These are phyloP conservation scores for Cystobasidiaceae sp. DNA, from an alignment of 1,284 basidiomycete genomes.

Conservation along the genomic window DNA sequence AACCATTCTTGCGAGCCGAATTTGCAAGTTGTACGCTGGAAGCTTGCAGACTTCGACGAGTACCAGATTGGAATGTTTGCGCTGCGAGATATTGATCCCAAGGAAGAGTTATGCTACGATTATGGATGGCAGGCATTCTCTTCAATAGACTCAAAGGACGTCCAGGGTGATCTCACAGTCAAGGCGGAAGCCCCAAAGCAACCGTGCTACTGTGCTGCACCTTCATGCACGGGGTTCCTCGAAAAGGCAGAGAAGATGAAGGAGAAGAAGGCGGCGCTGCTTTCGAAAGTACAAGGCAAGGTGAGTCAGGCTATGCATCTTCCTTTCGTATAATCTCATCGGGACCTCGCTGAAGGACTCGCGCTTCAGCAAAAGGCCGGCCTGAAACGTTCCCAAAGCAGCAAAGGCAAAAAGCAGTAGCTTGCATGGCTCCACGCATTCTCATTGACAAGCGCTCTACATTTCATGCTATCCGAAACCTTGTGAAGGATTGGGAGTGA, in stretches of 20 bases:
- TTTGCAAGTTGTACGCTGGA: conserved; percentile 48
- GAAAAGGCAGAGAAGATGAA: conserved; percentile 20
- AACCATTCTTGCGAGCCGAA: conserved; percentile 49
- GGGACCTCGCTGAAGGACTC: not conserved
- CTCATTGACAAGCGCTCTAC: no score
- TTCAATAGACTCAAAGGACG: conserved; percentile 22
- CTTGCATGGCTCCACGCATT: no score
- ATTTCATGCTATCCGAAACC: no score
- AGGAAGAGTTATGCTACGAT: conserved; percentile 48
- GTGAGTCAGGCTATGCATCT: not conserved
- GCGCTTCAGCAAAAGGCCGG: not conserved
- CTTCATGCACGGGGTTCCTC: conserved; percentile 21
- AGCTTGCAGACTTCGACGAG: conserved; percentile 48
- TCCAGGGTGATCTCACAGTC: not conserved
- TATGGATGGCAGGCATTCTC: conserved; percentile 41
- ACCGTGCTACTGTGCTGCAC: conserved; percentile 20
- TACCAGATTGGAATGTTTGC: conserved; percentile 48
- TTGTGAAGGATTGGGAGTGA: no score
- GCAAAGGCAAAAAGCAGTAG: not conserved
- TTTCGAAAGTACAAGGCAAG: conserved; percentile 1
- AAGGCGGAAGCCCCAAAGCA: conserved; percentile 8
- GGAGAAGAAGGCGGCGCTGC: conserved; percentile 2
- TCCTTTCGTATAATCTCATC: no score
- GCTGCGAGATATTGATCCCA: conserved; percentile 47
- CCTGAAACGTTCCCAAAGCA: not conserved